Base-by-base conservation (phyloP, 495 filamentous ascomycete genomes). In the Cairneyella variabilis region DNA sequence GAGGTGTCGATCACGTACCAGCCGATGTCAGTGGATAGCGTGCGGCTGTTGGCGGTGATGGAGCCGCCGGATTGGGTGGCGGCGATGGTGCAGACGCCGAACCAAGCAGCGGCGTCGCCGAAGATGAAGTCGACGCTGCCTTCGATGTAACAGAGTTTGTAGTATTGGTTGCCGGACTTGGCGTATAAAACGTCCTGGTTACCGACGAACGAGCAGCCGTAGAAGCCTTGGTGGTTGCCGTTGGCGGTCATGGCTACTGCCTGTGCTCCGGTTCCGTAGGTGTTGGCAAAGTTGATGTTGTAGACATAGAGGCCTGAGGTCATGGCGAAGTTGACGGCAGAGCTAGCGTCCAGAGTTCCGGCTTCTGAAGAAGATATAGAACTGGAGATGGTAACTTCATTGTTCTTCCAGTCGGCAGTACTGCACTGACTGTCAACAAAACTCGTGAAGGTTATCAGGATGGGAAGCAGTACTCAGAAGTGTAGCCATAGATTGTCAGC, bases 1-100 rank as follows among this genome's bases (percentile, higher is more conserved):
- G 69, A 75, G 54, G 75, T 73, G 68, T 82, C 80, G 68, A 86
- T 77, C 51, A 88, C 74, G 54, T 82, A 86, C 64, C 76, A 84
- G 26, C 69, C 72, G 12, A 66, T 47, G 51, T 82, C 75, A 18
- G 65, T 67, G 27, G 69, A 62, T 0, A 69, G 67, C 43, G 70
- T 63, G 6, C 83, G 71, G 21, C 80, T 82, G 46, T 77, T 82
- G 16, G 83, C 83, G 7, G 82, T 82, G 59, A 85, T 71, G 51
- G 73, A 81, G 12, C 76, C 78, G 1, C 64, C 53, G 25, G 67
- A 63, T 26, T 77, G 65, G 14, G 83, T 76, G 8, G 73, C 65
- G 53, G 85, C 76, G 53, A 78, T 76, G 27, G 27, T 82, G 82
- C 71, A 75, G 17, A 64, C 58, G 52, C 84, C 79, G 59, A 86